A percentile compares a stretch with the other conserved stretches of the same genome.
Conservation (phyloP, 345 rosid species). For the Angophora floribunda region DNA sequence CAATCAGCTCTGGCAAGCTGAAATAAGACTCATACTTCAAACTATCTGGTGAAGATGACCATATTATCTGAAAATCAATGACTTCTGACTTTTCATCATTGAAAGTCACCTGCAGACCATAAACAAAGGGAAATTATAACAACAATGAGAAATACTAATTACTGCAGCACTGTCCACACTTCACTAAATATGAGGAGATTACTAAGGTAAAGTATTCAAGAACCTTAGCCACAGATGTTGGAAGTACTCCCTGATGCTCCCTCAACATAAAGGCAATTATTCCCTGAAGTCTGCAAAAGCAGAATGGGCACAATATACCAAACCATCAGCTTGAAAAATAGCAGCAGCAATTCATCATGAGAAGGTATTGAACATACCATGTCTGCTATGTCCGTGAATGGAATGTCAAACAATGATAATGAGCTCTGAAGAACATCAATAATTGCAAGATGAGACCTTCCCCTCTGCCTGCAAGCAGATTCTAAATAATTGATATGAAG, state of each 20-base stretch:
- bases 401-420: slow-evolving; percentile 66
- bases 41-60: slow-evolving; percentile 84
- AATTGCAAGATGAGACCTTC: slow-evolving; percentile 77
- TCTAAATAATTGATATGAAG: neutral
- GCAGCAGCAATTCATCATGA: neutral
- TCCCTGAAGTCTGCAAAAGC: slow-evolving; percentile 51
- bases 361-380: slow-evolving; percentile 37
- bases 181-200: neutral
- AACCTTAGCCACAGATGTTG: slow-evolving; percentile 89
- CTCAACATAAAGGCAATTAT: slow-evolving; percentile 57
- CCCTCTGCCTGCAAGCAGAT: slow-evolving; percentile 65
- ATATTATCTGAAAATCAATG: slow-evolving; percentile 54
- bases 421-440: slow-evolving; percentile 57
- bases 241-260: slow-evolving; percentile 83
- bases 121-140: neutral
- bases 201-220: neutral
- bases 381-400: slow-evolving; percentile 75
- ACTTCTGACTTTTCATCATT: slow-evolving; percentile 37
- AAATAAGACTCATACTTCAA: slow-evolving; percentile 52
- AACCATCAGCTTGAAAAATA: neutral
- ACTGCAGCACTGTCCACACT: neutral
- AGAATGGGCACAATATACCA: neutral
- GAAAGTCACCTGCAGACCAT: slow-evolving; percentile 51
- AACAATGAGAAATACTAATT: neutral
- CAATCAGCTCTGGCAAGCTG: slow-evolving; percentile 79